A percentile compares a stretch with the other conserved stretches of the same genome.
phyloP scores from a whole-genome alignment of 352 stramenopile species.

The Pythium rishiriense region DNA sequence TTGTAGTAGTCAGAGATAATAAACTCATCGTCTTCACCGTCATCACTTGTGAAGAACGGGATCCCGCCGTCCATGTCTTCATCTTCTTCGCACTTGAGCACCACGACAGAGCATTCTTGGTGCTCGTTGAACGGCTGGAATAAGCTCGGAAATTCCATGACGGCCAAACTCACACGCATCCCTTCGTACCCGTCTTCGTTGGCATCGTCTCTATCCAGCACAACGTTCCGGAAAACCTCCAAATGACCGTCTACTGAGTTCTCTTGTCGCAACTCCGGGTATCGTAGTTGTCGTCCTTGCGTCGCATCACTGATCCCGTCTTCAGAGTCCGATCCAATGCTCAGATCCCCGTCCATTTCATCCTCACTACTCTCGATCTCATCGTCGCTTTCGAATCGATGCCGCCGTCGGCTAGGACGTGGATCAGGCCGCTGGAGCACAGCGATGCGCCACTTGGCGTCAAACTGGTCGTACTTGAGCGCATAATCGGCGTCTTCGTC shows the following conservation, averaged over 20 bases:
- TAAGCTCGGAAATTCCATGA: constrained; percentile 75
- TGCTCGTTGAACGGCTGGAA: constrained; percentile 71
- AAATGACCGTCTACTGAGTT: constrained; percentile 50
- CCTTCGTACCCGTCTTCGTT: constrained; percentile 64
- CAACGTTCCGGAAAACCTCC: constrained; percentile 52
- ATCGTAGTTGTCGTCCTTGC: constrained; percentile 16
- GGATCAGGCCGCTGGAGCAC: constrained; percentile 30
- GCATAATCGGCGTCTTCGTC: constrained; percentile 59
- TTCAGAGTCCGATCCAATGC: constrained; percentile 8
- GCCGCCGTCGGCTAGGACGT: constrained; percentile 22
- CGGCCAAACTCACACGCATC: constrained; percentile 61
- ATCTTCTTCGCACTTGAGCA: constrained; percentile 82
- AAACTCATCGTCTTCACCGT: constrained; percentile 64
- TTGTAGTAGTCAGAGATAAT: constrained; percentile 68
- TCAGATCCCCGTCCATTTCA: constrained; percentile 9
- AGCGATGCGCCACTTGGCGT: constrained; percentile 60
- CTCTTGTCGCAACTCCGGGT: constrained; percentile 60
- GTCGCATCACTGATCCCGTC: constrained; percentile 8
- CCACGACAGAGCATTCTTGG: constrained; percentile 59
- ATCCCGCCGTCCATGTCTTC: constrained; percentile 59
- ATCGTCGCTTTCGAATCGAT: constrained; percentile 18
- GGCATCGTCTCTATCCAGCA: constrained; percentile 62
- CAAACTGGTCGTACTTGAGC: constrained; percentile 47
- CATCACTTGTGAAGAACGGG: constrained; percentile 71
- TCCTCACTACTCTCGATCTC: constrained; percentile 19